Conservation (phyloP, 192 early-diverging fungal species). For the Backusella australiensis region DNA sequence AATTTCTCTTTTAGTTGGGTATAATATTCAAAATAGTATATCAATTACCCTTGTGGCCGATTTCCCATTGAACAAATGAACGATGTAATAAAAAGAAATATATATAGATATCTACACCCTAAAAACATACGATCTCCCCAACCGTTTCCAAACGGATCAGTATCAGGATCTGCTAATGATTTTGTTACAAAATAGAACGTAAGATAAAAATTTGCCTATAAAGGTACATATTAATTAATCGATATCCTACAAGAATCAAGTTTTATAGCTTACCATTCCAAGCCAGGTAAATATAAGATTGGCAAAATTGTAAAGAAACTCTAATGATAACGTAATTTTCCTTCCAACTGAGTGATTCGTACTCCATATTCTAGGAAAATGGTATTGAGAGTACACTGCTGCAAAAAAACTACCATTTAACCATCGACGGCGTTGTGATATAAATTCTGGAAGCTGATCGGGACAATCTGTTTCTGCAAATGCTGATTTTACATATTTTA, state of each 20-base stretch:
- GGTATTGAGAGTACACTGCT: conserved; percentile 58
- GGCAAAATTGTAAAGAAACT: conserved; percentile 72
- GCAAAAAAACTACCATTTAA: conserved; percentile 84
- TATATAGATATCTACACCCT: conserved; percentile 46
- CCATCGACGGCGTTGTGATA: conserved; percentile 97
- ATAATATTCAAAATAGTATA: not conserved
- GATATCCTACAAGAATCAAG: no score
- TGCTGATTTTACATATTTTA: conserved; percentile 87
- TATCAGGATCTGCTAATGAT: conserved; percentile 36
- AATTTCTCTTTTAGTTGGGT: not conserved
- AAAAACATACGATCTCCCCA: conserved; percentile 48
- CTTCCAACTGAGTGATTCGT: conserved; percentile 48
- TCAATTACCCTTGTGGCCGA: conserved; percentile 35
- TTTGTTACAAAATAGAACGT: conserved; percentile 57
- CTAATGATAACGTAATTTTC: conserved; percentile 54
- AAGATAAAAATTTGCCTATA: conserved; percentile 58
- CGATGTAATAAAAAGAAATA: conserved; percentile 44
- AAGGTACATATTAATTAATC: not conserved
- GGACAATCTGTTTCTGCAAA: conserved; percentile 95
- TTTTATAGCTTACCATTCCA: conserved; percentile 55
- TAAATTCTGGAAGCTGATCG: conserved; percentile 85
- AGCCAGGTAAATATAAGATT: conserved; percentile 77
- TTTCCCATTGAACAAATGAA: conserved; percentile 56
- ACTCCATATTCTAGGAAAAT: conserved; percentile 60
- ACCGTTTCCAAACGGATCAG: conserved; percentile 45